phyloP scores from a whole-genome alignment of 176 grass and related monocot species.

The Echinochloa phyllopogon region DNA sequence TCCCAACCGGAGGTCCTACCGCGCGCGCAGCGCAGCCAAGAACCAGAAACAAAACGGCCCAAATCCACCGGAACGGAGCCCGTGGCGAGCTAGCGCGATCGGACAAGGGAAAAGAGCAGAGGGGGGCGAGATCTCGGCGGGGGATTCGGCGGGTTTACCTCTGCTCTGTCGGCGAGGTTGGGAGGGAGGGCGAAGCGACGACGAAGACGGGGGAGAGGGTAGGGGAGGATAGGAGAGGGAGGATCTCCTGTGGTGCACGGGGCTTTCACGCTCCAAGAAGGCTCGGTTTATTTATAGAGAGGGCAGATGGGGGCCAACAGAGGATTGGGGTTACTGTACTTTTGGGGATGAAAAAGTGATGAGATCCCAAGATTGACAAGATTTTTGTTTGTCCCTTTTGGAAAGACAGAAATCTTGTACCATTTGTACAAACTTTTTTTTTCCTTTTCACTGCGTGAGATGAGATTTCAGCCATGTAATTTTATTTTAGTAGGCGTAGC shows the following conservation, averaged over 20 bases:
- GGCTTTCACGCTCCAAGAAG: no score
- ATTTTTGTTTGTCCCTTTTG: not conserved
- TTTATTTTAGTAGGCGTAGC: no score
- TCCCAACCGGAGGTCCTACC: not conserved
- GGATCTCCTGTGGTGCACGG: not conserved
- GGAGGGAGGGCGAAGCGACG: not conserved
- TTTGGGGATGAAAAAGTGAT: not conserved
- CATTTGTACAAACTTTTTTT: not conserved
- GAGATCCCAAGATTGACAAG: not conserved
- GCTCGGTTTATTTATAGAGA: slow-evolving; percentile 32
- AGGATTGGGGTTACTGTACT: not conserved
- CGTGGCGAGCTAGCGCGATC: not conserved
- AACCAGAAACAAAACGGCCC: not conserved
- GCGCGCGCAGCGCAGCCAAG: not conserved
- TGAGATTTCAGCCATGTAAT: not conserved
- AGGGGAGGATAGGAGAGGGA: not conserved
- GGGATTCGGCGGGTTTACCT: slow-evolving; percentile 36
- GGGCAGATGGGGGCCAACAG: not conserved
- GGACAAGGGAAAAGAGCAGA: not conserved
- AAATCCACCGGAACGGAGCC: not conserved
- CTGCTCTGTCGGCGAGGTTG: not conserved
- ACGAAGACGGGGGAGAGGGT: not conserved
- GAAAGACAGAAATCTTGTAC: not conserved
- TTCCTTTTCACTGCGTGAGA: not conserved
- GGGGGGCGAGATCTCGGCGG: not conserved